Evolutionary conservation across 2,329 filamentous ascomycete species (phyloP), one percentile per base, ranked within the genome.

Genomic region (Alternaria arborescens): DNA sequence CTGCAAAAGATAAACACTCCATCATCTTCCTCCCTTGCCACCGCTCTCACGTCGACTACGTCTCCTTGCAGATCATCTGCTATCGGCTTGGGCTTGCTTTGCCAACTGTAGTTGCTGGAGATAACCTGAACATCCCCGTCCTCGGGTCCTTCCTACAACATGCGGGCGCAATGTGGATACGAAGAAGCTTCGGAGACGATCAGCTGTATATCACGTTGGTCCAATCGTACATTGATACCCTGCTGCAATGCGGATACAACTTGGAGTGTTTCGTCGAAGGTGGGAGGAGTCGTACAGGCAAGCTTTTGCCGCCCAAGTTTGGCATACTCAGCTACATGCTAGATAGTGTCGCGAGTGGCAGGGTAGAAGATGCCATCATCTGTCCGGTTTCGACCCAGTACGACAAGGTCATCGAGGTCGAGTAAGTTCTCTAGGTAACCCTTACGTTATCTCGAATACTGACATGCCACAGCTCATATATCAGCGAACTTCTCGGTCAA

Each of bases 251-350:
- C 65, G 95, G 95, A 0, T 97, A 90, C 79, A 98, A 99, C 76
- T 88, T 99, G 50, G 94, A 97, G 78, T 99, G 95, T 78, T 99
- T 99, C 71, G 96, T 99, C n/a, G 95, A 99, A 81, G 95, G 95
- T 16, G 94, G 94, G 1, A 87, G 95, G 18, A 97, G 94, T 32
- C 85, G 95, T 52, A 99, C 94, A 0, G 95, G 95, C 28, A 99
- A 99, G 80, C 86, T 99, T 3, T 80, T 99, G 12, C 90, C 93
- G 3, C 95, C 95, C 0, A 98, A 98, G 74, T 98, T 98, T 67
- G 95, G 95, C 10, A 97, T 99, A 60, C 82, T 99, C 28, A 92
- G 88, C 72, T 99, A 97, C 71, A 87, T 98, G 40, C 82, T 99
- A 18, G 95, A 99, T 69, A 96, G 93, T 68, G 85, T 99, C 14